Base-by-base conservation (phyloP, 352 stramenopile species). In the Globisporangium mamillatum region DNA sequence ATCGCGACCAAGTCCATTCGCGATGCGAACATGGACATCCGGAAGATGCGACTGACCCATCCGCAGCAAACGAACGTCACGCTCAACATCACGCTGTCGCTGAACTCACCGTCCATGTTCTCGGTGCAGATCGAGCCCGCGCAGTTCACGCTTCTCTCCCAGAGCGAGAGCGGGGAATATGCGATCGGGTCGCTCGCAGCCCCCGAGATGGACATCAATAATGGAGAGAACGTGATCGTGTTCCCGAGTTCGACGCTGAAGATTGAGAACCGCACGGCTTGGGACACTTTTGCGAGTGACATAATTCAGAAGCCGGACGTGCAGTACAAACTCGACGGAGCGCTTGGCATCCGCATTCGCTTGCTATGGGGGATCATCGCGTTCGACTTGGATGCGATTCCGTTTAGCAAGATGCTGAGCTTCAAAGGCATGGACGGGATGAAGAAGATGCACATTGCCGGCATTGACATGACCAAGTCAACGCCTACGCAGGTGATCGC, bases 371-470 rank as follows among this genome's bases (percentile, higher is more conserved):
- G 80, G 3, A 41, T 92, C 7, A 71, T 94, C 54, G 76, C 58
- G 1, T 79, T 92, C 9, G 78, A 77, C 22, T 74, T 83, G 16
- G 76, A 76, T 0, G 69, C 68, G 10, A 66, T 94, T 8, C 63
- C 72, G 12, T 68, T 94, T 9, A 70, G 76, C 3, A 94, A 94
- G 72, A 72, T 38, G 0, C 75, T 94, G 78, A 74, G 32, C 24
- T 87, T 89, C 16, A 67, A 77, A 3, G 86, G 86, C 22, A 91
- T 94, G 81, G 50, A 80, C 46, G 84, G 82, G 16, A 75, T 94
- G 54, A 73, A 74, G 66, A 73, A 76, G 56, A 88, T 94, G 84
- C 73, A 80, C 50, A 92, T 94, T 56, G 73, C 62, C 2, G 71
- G 74, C 10, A 79, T 92, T 25, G 70, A 88, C 36, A 90, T 94